Percentiles rank a stretch among this genome's conserved stretches.
Evolutionary conservation across 805 yeast species (phyloP).

Genomic region (Jamesozyma piceae): DNA sequence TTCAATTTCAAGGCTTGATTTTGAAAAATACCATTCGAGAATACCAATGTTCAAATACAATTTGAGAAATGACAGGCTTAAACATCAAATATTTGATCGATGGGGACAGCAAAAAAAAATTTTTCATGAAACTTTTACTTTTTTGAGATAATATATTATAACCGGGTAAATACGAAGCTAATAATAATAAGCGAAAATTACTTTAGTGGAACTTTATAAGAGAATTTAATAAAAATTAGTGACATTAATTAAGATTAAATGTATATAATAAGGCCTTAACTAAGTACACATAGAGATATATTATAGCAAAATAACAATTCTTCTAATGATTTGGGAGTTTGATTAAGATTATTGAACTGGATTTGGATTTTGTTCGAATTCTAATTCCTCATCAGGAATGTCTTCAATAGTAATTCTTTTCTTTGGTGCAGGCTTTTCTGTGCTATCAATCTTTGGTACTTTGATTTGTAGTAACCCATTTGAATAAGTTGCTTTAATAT

Average conservation of each 20-base stretch:
- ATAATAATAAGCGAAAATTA: too few species aligned
- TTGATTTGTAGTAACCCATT: conserved; percentile 47
- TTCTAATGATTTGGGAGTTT: too few species aligned
- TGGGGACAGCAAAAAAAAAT: not conserved
- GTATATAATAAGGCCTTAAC: too few species aligned
- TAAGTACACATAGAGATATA: too few species aligned
- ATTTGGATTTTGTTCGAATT: conserved; percentile 41
- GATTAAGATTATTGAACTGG: conserved; percentile 28
- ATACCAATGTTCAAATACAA: not conserved
- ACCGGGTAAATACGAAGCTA: not conserved
- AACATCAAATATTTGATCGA: too few species aligned
- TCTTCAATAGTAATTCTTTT: conserved; percentile 40
- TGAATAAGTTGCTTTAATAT: conserved; percentile 42
- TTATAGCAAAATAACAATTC: too few species aligned
- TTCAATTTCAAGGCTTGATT: too few species aligned
- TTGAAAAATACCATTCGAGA: too few species aligned
- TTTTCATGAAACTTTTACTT: not conserved
- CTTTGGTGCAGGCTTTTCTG: conserved; percentile 33
- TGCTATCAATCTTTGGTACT: conserved; percentile 37
- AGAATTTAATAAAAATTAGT: too few species aligned
- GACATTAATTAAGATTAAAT: too few species aligned
- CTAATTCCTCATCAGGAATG: conserved; percentile 41
- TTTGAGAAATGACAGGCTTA: not conserved
- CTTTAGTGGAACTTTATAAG: too few species aligned
- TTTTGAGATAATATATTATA: not conserved